phyloP scores from a whole-genome alignment of 768 basidiomycete genomes.

The Hericium alpestre region DNA sequence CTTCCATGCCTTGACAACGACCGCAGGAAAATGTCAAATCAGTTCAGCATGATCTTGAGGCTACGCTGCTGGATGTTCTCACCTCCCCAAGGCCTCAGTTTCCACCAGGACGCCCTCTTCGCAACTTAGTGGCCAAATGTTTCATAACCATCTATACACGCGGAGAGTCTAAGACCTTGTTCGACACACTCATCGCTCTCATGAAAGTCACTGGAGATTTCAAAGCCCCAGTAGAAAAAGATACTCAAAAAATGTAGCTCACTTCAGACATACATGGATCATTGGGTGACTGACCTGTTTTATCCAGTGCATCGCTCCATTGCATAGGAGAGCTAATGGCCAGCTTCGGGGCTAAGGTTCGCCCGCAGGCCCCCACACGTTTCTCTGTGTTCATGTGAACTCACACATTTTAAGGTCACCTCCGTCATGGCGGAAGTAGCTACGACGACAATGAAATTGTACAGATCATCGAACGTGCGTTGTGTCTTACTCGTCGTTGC shows the following conservation, averaged over 20 bases:
- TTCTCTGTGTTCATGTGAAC: neutral
- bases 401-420: slow-evolving; percentile 62
- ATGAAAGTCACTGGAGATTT: slow-evolving; percentile 65
- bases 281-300: neutral
- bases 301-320: slow-evolving; percentile 68
- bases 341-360: slow-evolving; percentile 71
- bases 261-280: neutral
- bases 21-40: slow-evolving; percentile 57
- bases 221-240: slow-evolving; percentile 50
- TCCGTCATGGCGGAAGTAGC: slow-evolving; percentile 86
- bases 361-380: slow-evolving; percentile 15
- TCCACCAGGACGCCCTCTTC: slow-evolving; percentile 77
- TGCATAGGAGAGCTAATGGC: slow-evolving; percentile 86
- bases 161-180: slow-evolving; percentile 76
- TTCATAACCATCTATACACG: slow-evolving; percentile 62
- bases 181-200: slow-evolving; percentile 75
- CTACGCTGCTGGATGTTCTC: slow-evolving; percentile 56
- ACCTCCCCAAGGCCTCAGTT: slow-evolving; percentile 57
- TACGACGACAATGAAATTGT: slow-evolving; percentile 51
- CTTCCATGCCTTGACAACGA: neutral
- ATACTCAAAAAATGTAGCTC: slow-evolving; percentile 54
- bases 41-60: slow-evolving; percentile 51
- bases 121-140: slow-evolving; percentile 72
- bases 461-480: slow-evolving; percentile 64
- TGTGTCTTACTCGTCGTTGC: neutral